These are phyloP conservation scores for Pouteria glomerata DNA, from an alignment of 148 eudicot species.

Conservation along the genomic window DNA sequence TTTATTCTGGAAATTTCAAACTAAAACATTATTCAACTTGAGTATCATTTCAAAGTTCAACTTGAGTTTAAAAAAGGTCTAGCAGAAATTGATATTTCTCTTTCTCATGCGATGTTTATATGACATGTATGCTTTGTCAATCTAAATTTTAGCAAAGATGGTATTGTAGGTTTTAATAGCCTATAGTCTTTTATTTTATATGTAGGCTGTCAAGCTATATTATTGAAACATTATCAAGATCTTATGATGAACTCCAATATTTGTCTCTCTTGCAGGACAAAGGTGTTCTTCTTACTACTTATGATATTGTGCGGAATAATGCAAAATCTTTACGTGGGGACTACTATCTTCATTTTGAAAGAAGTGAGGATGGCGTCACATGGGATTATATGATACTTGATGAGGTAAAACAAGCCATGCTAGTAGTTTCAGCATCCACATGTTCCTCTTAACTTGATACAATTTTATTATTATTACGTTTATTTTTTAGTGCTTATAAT, in stretches of 20 bases:
- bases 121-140: background rate
- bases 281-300: slow-evolving; percentile 88
- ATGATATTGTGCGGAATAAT: slow-evolving; percentile 89
- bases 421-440: background rate
- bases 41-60: slow-evolving; percentile 1
- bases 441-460: background rate
- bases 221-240: background rate
- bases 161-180: background rate
- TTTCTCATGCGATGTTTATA: background rate
- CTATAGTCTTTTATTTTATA: background rate
- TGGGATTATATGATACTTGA: slow-evolving; percentile 99
- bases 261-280: slow-evolving; percentile 52
- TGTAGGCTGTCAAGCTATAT: too few species aligned
- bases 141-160: background rate
- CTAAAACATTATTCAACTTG: background rate
- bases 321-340: slow-evolving; percentile 55
- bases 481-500: background rate
- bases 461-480: background rate
- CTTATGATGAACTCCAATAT: background rate
- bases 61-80: background rate
- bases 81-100: background rate
- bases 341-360: slow-evolving; percentile 37
- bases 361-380: slow-evolving; percentile 47
- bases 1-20: background rate
- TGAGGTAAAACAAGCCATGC: slow-evolving; percentile 45